Conservation (phyloP, 805 yeast genomes). For the Metschnikowia sp. region DNA sequence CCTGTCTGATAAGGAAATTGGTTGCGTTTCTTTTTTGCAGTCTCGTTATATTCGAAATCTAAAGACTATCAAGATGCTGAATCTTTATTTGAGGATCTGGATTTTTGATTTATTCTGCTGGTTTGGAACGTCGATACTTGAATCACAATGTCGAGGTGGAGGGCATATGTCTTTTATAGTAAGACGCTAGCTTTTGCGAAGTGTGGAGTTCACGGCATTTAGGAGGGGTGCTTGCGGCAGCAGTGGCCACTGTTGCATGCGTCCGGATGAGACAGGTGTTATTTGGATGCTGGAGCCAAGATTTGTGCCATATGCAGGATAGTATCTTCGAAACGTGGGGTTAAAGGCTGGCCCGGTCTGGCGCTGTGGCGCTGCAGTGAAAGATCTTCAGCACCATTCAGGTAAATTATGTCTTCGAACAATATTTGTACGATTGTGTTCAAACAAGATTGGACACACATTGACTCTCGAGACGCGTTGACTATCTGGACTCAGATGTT, state of each 20-base stretch:
- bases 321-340: constrained; percentile 10
- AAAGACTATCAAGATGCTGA: too few relatives aligned
- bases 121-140: neutral
- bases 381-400: too few relatives aligned
- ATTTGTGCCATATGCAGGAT: neutral
- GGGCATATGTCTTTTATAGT: constrained; percentile 4
- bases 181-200: constrained; percentile 4
- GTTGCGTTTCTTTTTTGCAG: neutral
- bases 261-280: constrained; percentile 8
- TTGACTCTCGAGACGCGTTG: too few relatives aligned
- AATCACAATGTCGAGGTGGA: neutral
- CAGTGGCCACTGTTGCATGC: neutral
- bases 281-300: neutral
- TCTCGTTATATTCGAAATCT: neutral
- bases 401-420: too few relatives aligned
- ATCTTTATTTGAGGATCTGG: neutral
- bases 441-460: too few relatives aligned
- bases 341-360: neutral
- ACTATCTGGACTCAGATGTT: too few relatives aligned
- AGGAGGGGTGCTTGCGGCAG: constrained; percentile 10
- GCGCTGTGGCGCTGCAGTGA: too few relatives aligned
- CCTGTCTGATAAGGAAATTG: constrained; percentile 7
- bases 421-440: too few relatives aligned
- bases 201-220: constrained; percentile 11
- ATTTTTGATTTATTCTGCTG: neutral